phyloP scores from a whole-genome alignment of 352 stramenopile genomes.

The Phytophthora sansomeana region DNA sequence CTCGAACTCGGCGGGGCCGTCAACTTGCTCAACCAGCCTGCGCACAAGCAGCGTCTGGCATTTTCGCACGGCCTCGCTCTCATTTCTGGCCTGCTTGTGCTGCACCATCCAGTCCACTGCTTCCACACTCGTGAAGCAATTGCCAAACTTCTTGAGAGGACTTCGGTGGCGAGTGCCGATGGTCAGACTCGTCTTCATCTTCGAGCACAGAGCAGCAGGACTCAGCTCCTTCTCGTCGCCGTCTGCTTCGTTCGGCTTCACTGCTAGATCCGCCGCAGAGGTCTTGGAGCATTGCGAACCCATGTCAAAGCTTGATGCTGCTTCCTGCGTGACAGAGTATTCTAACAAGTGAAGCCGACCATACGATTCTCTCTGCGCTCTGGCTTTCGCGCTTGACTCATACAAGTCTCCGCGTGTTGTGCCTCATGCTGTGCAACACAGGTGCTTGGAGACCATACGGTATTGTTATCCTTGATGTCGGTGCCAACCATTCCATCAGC shows the following conservation, averaged over 20 bases:
- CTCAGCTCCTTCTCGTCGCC: conserved; percentile 57
- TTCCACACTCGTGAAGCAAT: conserved; percentile 78
- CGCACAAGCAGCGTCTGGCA: conserved; percentile 61
- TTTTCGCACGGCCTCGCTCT: conserved; percentile 69
- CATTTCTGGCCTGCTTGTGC: conserved; percentile 71
- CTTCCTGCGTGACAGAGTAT: conserved; percentile 6
- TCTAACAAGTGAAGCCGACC: conserved; percentile 1
- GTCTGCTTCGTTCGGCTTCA: conserved; percentile 22
- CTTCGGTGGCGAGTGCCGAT: conserved; percentile 61
- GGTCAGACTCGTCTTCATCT: conserved; percentile 67
- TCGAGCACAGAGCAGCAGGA: conserved; percentile 56
- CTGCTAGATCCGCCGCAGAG: conserved; percentile 32
- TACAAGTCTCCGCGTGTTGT: conserved; percentile 4
- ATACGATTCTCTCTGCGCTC: conserved; percentile 22
- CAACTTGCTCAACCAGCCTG: conserved; percentile 69
- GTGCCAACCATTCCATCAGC: neutral
- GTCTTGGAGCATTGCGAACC: conserved; percentile 36
- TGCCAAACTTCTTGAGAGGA: conserved; percentile 72
- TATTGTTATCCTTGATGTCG: conserved; percentile 1
- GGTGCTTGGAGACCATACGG: conserved; percentile 15
- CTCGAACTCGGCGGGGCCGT: conserved; percentile 75
- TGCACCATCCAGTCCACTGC: conserved; percentile 81
- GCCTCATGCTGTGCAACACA: conserved; percentile 16
- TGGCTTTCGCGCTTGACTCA: conserved; percentile 12
- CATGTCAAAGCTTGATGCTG: conserved; percentile 34